Evolutionary conservation across 73 alveolate genomes (phyloP), one percentile per base, ranked within the genome.

Genomic region (Paraurostyla sp.): DNA sequence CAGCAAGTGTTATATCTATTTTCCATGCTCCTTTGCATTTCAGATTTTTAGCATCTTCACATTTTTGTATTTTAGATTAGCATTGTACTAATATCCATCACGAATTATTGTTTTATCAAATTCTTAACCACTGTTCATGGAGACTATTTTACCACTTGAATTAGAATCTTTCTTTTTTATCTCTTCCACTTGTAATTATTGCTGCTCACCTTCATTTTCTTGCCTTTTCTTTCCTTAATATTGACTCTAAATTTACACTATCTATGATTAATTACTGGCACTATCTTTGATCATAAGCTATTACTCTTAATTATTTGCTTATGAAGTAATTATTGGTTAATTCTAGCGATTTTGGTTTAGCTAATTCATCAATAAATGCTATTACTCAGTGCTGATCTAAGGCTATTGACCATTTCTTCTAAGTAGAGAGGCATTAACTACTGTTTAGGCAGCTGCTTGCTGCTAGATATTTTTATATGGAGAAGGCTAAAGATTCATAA

Each of bases 11-110:
- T 27, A 23, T 23, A 23, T 59, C 76, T 25, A 59, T 4, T 29
- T 59, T 59, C 76, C 76, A 59, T 6, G 30, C 6, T 27, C 76
- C 76, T 59, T 59, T 59, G 49, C 76, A 59, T 27, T 59, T 59
- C 15, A 59, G 76, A 7, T 43, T 23, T 30, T 59, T 59, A 18
- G 51, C 3, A 59, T 59, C 76, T 29, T 59, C 76, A 27, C 76
- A 59, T 59, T 59, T 59, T 59, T 25, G 22, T 20, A 59, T 27
- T 22, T 59, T 15, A 22, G 22, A 59, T 59, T 59, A 6, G 30
- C 76, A 23, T 29, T 59, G 32, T 59, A 59, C 32, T 23, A 27
- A 29, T 23, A 59, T 23, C 76, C 76, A 15, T 59, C 76, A 9
- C 76, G 22, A 59, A 59, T 30, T 25, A 59, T 59, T 4, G 6